Conservation (phyloP, 2,329 filamentous ascomycete genomes). For the Helotiales sp. region DNA sequence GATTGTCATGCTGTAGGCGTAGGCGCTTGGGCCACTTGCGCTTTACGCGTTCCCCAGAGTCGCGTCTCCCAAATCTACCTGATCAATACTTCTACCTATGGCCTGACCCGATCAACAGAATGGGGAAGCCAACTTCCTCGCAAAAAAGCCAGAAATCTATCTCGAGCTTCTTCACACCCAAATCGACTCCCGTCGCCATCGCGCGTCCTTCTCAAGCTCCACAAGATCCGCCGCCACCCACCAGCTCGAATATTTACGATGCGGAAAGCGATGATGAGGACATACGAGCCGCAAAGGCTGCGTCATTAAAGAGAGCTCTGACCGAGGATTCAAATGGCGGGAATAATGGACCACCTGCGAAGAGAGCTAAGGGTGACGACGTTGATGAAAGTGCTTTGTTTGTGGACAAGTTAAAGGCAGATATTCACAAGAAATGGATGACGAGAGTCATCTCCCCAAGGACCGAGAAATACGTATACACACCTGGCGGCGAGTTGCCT, state of each 20-base stretch:
- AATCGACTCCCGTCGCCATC: slow-evolving; percentile 52
- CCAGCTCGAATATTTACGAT: slow-evolving; percentile 26
- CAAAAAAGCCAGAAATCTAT: slow-evolving; percentile 71
- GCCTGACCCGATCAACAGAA: slow-evolving; percentile 8
- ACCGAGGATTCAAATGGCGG: slow-evolving; percentile 47
- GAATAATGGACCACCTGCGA: slow-evolving; percentile 40
- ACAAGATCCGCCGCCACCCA: slow-evolving; percentile 9
- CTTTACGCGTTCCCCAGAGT: no score
- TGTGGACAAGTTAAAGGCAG: slow-evolving; percentile 32
- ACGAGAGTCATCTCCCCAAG: slow-evolving; percentile 41
- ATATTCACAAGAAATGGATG: no score
- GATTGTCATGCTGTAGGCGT: no score
- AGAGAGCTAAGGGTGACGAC: slow-evolving; percentile 47
- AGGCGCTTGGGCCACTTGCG: no score
- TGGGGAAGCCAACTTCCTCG: slow-evolving; percentile 27
- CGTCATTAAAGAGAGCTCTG: slow-evolving; percentile 49
- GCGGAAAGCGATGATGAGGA: slow-evolving; percentile 31
- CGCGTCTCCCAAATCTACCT: no score
- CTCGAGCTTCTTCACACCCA: slow-evolving; percentile 80
- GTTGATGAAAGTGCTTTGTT: slow-evolving; percentile 40
- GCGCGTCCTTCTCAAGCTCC: slow-evolving; percentile 30
- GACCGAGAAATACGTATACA: slow-evolving; percentile 54
- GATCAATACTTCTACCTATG: no score
- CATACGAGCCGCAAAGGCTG: slow-evolving; percentile 18
- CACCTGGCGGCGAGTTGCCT: no score